Conservation (phyloP, 768 basidiomycete genomes). For the Pleurotus sapidus region DNA sequence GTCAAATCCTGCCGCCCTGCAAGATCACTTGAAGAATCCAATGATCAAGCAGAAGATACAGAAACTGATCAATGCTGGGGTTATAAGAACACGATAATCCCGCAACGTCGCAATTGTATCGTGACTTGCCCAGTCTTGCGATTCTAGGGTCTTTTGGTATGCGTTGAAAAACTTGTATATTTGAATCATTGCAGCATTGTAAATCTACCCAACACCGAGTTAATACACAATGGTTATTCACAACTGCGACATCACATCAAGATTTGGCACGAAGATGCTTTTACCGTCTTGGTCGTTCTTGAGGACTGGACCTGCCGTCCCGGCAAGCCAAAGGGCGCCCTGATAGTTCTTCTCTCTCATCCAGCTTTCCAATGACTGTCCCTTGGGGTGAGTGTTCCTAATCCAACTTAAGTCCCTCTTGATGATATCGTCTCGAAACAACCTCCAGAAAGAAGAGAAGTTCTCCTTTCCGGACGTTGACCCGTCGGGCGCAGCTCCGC, state of each 20-base stretch:
- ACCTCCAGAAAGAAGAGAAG: constrained; percentile 40
- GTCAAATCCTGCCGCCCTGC: constrained; percentile 79
- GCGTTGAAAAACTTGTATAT: background rate
- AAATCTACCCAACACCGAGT: background rate
- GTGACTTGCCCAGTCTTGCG: background rate
- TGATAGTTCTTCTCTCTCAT: constrained; percentile 32
- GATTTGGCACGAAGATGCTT: constrained; percentile 20
- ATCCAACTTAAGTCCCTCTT: constrained; percentile 44
- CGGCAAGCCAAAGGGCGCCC: constrained; percentile 9
- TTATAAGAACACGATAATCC: constrained; percentile 79
- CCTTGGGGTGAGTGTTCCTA: constrained; percentile 31
- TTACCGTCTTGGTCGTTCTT: constrained; percentile 31
- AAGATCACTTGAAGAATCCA: constrained; percentile 97
- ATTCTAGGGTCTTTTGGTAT: background rate
- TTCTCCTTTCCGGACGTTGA: constrained; percentile 33
- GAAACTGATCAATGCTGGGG: constrained; percentile 90
- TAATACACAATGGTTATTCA: constrained; percentile 1
- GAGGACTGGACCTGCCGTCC: constrained; percentile 18
- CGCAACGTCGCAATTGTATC: background rate
- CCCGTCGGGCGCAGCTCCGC: constrained; percentile 22
- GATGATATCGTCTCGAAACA: constrained; percentile 41
- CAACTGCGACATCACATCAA: constrained; percentile 10
- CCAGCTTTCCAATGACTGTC: constrained; percentile 36
- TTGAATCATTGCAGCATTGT: background rate
- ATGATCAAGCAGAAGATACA: constrained; percentile 75